phyloP scores from a whole-genome alignment of 306 rosid species.

The Cucumis hystrix region DNA sequence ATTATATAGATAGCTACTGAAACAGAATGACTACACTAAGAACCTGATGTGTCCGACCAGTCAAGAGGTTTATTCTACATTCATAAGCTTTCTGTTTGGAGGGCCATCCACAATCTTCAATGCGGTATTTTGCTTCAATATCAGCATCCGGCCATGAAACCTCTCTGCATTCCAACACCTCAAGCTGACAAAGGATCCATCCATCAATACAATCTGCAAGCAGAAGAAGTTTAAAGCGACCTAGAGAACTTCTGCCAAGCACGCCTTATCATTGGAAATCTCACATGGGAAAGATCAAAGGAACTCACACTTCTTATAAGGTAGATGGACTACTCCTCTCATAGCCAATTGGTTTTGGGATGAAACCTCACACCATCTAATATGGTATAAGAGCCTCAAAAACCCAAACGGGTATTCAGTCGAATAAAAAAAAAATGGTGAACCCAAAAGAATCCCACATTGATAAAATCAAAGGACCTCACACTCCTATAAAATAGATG shows the following conservation, averaged over 20 bases:
- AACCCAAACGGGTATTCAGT: too few species aligned
- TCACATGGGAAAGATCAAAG: too few species aligned
- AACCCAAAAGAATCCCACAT: too few species aligned
- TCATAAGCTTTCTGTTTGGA: conserved; percentile 69
- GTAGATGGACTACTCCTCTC: too few species aligned
- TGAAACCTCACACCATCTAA: too few species aligned
- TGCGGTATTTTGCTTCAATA: conserved; percentile 36
- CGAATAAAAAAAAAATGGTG: too few species aligned
- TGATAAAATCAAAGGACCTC: too few species aligned
- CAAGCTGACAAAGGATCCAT: conserved; percentile 76
- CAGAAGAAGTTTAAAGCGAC: not conserved
- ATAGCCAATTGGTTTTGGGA: too few species aligned
- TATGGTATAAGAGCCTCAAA: too few species aligned
- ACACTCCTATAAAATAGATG: too few species aligned
- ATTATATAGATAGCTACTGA: not conserved
- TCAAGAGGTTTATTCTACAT: conserved; percentile 82
- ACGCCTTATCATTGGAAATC: not conserved
- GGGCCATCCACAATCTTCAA: conserved; percentile 75
- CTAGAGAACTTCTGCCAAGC: not conserved
- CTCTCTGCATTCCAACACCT: conserved; percentile 76
- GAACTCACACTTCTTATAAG: too few species aligned
- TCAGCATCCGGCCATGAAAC: conserved; percentile 57
- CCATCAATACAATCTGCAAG: conserved; percentile 55
- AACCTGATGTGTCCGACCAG: conserved; percentile 97
- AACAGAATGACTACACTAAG: not conserved